Conservation (phyloP, 108 stramenopile genomes). For the Nitzschia sp. region DNA sequence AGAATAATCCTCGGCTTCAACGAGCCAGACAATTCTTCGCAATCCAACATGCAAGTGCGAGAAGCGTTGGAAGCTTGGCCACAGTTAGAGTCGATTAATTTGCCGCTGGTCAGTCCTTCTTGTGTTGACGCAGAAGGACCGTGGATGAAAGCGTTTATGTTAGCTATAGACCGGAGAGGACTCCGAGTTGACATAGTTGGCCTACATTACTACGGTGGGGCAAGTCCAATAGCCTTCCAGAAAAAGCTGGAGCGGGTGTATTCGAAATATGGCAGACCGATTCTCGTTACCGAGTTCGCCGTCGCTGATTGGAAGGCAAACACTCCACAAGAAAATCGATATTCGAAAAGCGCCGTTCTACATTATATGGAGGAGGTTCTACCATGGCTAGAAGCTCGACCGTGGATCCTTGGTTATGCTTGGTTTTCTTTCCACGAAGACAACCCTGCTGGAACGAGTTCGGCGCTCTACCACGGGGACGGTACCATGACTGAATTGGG, state of each 20-base stretch:
- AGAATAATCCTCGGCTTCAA: slow-evolving; percentile 24
- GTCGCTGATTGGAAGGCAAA: slow-evolving; percentile 26
- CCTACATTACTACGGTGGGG: slow-evolving; percentile 25
- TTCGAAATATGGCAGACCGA: slow-evolving; percentile 7
- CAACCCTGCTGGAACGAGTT: slow-evolving; percentile 18
- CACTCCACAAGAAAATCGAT: slow-evolving; percentile 14
- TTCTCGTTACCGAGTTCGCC: slow-evolving; percentile 36
- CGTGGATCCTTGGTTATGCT: slow-evolving; percentile 32
- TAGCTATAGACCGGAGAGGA: neutral
- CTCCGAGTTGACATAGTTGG: slow-evolving; percentile 30
- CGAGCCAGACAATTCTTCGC: slow-evolving; percentile 23
- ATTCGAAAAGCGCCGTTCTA: slow-evolving; percentile 11
- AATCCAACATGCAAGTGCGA: slow-evolving; percentile 25
- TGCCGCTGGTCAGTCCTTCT: slow-evolving; percentile 28
- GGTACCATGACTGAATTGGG: slow-evolving; percentile 22
- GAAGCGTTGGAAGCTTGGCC: slow-evolving; percentile 25
- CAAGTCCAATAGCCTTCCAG: slow-evolving; percentile 9
- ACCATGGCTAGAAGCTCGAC: slow-evolving; percentile 20
- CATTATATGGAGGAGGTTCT: slow-evolving; percentile 15
- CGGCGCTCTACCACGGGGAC: slow-evolving; percentile 15
- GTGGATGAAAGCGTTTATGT: slow-evolving; percentile 28
- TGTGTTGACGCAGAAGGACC: slow-evolving; percentile 4
- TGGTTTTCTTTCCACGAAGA: slow-evolving; percentile 27
- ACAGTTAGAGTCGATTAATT: neutral
- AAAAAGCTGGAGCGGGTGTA: neutral